These are phyloP conservation scores for Tausonia pullulans DNA, from an alignment of 1,284 basidiomycete genomes.

Conservation along the genomic window DNA sequence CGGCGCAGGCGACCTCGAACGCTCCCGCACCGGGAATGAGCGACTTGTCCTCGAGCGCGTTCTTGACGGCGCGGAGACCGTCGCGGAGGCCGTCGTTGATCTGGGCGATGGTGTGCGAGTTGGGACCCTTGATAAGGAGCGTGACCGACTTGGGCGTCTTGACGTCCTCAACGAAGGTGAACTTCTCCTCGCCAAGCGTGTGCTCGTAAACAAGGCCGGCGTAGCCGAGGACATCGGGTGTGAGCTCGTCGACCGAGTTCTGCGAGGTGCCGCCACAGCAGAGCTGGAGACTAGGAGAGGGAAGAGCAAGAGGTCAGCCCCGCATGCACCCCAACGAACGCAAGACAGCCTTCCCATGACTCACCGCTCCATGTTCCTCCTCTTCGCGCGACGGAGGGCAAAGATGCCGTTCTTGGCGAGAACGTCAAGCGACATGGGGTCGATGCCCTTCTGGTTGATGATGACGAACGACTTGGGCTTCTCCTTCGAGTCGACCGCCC, in stretches of 20 bases:
- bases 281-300: constrained; percentile 60
- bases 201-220: constrained; percentile 98
- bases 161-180: constrained; percentile 95
- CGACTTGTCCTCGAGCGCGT: constrained; percentile 81
- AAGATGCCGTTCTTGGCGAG: constrained; percentile 95
- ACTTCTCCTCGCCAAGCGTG: constrained; percentile 98
- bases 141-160: constrained; percentile 95
- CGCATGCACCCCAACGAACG: background rate
- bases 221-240: constrained; percentile 84
- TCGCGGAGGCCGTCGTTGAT: constrained; percentile 96
- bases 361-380: constrained; percentile 93
- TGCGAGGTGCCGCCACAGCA: constrained; percentile 91
- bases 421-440: constrained; percentile 92
- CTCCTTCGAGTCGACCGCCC: constrained; percentile 48
- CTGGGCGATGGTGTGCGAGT: constrained; percentile 90
- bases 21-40: constrained; percentile 93
- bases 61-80: constrained; percentile 92
- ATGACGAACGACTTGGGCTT: constrained; percentile 79
- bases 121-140: constrained; percentile 95
- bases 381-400: constrained; percentile 87
- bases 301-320: constrained; percentile 9
- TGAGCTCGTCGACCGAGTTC: constrained; percentile 95
- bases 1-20: constrained; percentile 89
- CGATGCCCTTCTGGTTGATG: constrained; percentile 99
- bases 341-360: constrained; percentile 21